phyloP scores from a whole-genome alignment of 805 yeast species.

The Ogataea philodendri region DNA sequence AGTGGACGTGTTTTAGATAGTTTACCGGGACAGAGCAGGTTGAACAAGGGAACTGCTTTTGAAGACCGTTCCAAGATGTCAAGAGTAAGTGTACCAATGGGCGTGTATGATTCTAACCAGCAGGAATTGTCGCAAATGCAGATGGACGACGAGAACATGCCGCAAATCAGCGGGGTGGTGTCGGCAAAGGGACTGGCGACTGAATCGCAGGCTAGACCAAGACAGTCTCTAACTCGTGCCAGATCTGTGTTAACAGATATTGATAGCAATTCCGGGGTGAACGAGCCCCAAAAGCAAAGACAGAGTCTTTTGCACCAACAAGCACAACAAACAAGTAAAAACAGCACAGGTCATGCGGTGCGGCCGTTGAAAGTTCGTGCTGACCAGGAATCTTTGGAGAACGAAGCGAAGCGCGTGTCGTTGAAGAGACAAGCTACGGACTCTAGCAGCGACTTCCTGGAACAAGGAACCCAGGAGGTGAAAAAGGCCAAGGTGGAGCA shows the following conservation, averaged over 20 bases:
- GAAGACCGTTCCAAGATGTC: conserved; percentile 4
- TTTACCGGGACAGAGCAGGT: conserved; percentile 3
- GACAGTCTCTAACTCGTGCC: conserved; percentile 22
- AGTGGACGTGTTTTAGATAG: conserved; percentile 9
- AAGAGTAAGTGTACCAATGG: conserved; percentile 3
- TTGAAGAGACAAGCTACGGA: conserved; percentile 57
- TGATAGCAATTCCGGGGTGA: conserved; percentile 20
- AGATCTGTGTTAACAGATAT: conserved; percentile 32
- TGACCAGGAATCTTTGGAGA: conserved; percentile 24
- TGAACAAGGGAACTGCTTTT: neutral
- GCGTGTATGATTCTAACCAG: neutral
- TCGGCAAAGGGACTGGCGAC: conserved; percentile 13
- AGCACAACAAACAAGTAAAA: conserved; percentile 12
- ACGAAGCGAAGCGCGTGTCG: conserved; percentile 34
- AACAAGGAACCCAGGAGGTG: conserved; percentile 28
- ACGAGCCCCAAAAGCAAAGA: conserved; percentile 16
- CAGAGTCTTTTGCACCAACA: conserved; percentile 18
- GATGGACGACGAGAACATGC: conserved; percentile 32
- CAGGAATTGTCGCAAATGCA: conserved; percentile 30
- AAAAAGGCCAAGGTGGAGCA: conserved; percentile 37
- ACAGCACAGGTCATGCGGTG: conserved; percentile 12
- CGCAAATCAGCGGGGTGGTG: conserved; percentile 13
- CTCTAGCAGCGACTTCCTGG: conserved; percentile 41
- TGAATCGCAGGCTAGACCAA: conserved; percentile 15
- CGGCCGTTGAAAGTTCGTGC: conserved; percentile 16